Evolutionary conservation across 805 yeast species (phyloP).

Genomic region (Candida fluviatilis): DNA sequence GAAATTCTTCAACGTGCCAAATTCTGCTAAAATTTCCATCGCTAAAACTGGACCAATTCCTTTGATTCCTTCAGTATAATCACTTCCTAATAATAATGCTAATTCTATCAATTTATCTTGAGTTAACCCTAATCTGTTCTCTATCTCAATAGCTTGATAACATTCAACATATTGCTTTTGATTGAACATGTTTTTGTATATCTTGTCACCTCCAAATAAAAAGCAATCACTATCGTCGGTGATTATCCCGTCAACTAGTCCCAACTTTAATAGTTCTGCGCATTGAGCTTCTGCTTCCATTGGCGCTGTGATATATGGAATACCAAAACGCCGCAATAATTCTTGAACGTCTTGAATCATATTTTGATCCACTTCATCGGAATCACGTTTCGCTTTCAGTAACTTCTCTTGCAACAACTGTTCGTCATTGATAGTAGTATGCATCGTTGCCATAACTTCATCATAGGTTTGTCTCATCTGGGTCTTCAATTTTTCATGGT

Average conservation of each 20-base stretch:
- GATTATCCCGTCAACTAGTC: constrained; percentile 87
- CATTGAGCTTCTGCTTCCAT: constrained; percentile 99
- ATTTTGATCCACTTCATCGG: constrained; percentile 82
- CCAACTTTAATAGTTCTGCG: constrained; percentile 66
- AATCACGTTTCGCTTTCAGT: constrained; percentile 70
- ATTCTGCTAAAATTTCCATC: constrained; percentile 85
- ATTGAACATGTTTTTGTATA: constrained; percentile 91
- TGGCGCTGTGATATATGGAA: constrained; percentile 93
- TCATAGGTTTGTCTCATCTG: constrained; percentile 19
- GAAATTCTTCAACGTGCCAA: constrained; percentile 44
- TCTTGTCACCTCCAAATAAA: constrained; percentile 78
- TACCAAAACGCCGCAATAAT: constrained; percentile 79
- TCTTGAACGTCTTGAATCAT: constrained; percentile 94
- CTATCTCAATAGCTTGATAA: constrained; percentile 59
- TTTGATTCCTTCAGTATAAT: constrained; percentile 87
- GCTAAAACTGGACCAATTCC: constrained; percentile 95
- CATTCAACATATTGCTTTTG: constrained; percentile 90
- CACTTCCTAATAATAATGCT: constrained; percentile 87
- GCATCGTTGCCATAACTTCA: constrained; percentile 11
- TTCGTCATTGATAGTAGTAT: constrained; percentile 42
- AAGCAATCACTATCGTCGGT: constrained; percentile 98
- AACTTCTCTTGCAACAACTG: constrained; percentile 55
- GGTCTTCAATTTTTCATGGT: constrained; percentile 59
- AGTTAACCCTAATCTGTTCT: constrained; percentile 57
- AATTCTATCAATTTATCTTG: constrained; percentile 67